Base-by-base conservation (phyloP, 306 rosid genomes). In the Alnus rubra region DNA sequence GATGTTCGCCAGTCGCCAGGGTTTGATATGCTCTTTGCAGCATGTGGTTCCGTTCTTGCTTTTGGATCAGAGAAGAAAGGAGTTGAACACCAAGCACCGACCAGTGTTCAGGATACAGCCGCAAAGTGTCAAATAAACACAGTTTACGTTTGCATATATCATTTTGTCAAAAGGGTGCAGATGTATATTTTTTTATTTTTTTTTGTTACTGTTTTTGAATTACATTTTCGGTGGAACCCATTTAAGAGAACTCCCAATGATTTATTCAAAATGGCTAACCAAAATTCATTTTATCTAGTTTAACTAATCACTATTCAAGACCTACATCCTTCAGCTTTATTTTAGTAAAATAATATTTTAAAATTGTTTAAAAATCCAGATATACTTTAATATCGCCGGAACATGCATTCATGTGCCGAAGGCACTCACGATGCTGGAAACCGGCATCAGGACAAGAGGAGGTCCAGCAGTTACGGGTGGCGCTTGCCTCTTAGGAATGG, bases 401-500 rank as follows among this genome's bases (percentile, higher is more conserved):
- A 33, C 37, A 2, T 33, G 37, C 37, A 0, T 2, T 33, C 37
- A 33, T 33, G 37, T 33, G 37, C 37, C 2, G 37, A 33, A 1
- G 2, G 37, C 37, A 33, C 37, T 33, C 37, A 33, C 37, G 0
- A 33, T 33, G 37, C 2, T 33, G 37, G 37, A 33, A 33, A 33
- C 37, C 37, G 37, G 37, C 37, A 33, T 33, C 37, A 1, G 2
- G 37, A 0, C 72, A 53, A 89, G 75, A 58, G 82, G 75, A 75
- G 88, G 82, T 79, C 88, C 85, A 83, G 78, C 78, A 75, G 69
- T 30, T 68, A 28, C 74, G 63, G 79, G 89, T 13, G 74, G 87
- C 71, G 87, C 92, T 75, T 76, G 87, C 81, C 71, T 84, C 89
- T 86, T 90, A 5, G 63, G 65, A 28, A 75, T 75, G 80, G 87